phyloP scores from a whole-genome alignment of 2,329 filamentous ascomycete genomes.

The Diaporthe sp. region DNA sequence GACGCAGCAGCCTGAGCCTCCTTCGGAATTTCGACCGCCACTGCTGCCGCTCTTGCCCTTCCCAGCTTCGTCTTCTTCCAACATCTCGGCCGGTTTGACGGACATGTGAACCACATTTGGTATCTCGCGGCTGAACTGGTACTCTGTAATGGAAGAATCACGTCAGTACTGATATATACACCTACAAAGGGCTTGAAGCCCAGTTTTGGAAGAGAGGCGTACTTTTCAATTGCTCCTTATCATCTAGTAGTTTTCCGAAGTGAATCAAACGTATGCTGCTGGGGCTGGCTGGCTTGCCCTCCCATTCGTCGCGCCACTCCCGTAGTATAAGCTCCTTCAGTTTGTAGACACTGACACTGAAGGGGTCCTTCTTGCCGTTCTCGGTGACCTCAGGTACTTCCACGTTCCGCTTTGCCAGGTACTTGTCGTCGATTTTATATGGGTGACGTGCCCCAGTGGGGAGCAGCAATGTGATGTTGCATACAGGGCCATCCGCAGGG shows the following conservation, averaged over 20 bases:
- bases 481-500: constrained; percentile 58
- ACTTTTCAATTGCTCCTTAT: constrained; percentile 89
- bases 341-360: constrained; percentile 92
- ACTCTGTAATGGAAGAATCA: constrained; percentile 67
- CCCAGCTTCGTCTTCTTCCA: constrained; percentile 83
- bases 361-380: constrained; percentile 78
- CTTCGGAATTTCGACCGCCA: constrained; percentile 56
- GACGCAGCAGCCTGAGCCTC: constrained; percentile 63
- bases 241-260: constrained; percentile 90
- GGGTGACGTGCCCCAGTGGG: constrained; percentile 87
- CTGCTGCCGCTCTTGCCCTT: constrained; percentile 68
- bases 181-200: background rate
- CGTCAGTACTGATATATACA: background rate
- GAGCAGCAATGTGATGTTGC: constrained; percentile 86
- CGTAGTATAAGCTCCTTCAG: constrained; percentile 93
- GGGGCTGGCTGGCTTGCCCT: constrained; percentile 85
- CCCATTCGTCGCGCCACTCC: constrained; percentile 96
- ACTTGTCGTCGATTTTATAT: constrained; percentile 90
- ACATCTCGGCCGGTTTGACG: constrained; percentile 86
- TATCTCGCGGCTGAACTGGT: constrained; percentile 79
- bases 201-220: constrained; percentile 51
- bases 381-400: constrained; percentile 76
- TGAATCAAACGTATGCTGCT: constrained; percentile 92
- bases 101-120: constrained; percentile 97
- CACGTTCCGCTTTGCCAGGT: constrained; percentile 85